phyloP scores from a whole-genome alignment of 306 rosid species.

The Sesbania bispinosa region DNA sequence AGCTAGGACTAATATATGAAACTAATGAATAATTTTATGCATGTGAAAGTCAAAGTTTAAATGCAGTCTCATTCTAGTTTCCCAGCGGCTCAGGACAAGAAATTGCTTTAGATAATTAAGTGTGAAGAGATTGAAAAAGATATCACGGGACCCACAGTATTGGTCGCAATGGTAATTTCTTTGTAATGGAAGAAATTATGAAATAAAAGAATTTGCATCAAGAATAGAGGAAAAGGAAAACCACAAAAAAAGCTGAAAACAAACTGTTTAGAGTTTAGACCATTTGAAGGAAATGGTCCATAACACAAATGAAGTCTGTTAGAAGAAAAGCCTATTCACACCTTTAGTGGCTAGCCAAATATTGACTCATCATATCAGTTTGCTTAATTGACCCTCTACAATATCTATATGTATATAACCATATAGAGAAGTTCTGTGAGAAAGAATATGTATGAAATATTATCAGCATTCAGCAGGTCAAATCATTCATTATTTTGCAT shows the following conservation, averaged over 20 bases:
- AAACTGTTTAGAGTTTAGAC: no score
- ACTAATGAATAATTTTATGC: background rate
- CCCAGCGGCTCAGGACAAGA: background rate
- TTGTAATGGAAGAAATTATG: background rate
- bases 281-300: background rate
- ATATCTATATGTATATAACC: background rate
- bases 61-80: background rate
- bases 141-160: background rate
- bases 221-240: background rate
- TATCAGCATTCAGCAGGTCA: background rate
- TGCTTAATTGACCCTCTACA: background rate
- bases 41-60: conserved; percentile 23
- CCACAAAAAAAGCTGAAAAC: background rate
- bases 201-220: no score
- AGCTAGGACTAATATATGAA: no score
- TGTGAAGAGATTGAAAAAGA: background rate
- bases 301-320: background rate
- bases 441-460: background rate
- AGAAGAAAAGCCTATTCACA: background rate
- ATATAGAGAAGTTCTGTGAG: no score
- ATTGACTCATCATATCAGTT: background rate
- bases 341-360: background rate
- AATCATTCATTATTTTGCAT: background rate
- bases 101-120: background rate
- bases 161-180: background rate